Evolutionary conservation across 1,139 yeast species (phyloP).

Genomic region (Meyerozyma guilliermondii): DNA sequence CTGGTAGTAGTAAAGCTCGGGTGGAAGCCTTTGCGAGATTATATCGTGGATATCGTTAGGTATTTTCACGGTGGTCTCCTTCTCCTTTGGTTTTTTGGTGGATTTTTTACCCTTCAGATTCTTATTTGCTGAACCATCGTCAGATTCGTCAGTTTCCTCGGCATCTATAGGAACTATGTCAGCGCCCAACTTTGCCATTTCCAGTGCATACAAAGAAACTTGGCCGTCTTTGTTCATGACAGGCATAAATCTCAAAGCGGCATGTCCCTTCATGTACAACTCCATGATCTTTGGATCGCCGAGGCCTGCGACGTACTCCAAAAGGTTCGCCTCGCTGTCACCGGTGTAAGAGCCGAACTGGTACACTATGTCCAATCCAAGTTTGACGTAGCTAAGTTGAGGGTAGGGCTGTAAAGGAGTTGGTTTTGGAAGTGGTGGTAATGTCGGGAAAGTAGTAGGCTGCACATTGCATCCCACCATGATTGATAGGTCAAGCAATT

Average conservation of each 20-base stretch:
- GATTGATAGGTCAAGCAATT: conserved; percentile 68
- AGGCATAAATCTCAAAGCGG: conserved; percentile 52
- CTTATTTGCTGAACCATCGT: conserved; percentile 1
- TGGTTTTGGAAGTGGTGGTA: conserved; percentile 49
- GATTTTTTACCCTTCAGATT: not conserved
- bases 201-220: conserved; percentile 51
- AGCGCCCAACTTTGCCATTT: conserved; percentile 34
- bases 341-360: conserved; percentile 31
- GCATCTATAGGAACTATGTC: conserved; percentile 1
- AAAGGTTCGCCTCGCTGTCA: conserved; percentile 22
- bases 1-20: conserved; percentile 77
- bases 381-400: conserved; percentile 38
- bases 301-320: conserved; percentile 31
- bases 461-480: conserved; percentile 78
- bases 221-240: conserved; percentile 65
- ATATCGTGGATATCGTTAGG: conserved; percentile 83
- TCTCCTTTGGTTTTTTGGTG: not conserved
- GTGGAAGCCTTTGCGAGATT: conserved; percentile 81
- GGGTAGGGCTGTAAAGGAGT: conserved; percentile 40
- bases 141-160: conserved; percentile 4
- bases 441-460: conserved; percentile 55
- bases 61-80: conserved; percentile 24
- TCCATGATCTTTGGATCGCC: conserved; percentile 36
- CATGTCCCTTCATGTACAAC: conserved; percentile 34
- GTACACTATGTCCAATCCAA: conserved; percentile 40